phyloP scores from a whole-genome alignment of 1,284 basidiomycete genomes.

The Rhodofomes roseus region DNA sequence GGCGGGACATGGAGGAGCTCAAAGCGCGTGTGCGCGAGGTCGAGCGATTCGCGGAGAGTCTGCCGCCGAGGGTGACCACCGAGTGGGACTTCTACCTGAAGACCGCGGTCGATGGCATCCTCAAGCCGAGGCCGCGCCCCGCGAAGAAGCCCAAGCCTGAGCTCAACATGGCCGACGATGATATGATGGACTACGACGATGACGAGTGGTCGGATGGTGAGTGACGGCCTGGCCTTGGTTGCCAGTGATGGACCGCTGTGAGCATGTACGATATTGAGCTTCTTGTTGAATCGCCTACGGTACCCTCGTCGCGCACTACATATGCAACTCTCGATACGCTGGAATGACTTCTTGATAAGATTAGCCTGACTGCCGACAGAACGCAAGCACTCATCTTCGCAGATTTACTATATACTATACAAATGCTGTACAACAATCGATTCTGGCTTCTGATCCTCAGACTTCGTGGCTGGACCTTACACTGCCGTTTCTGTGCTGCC shows the following conservation, averaged over 20 bases:
- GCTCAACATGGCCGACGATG: conserved; percentile 3
- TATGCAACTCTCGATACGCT: neutral
- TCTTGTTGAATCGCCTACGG: too few species aligned
- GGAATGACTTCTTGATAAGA: neutral
- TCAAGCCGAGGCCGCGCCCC: conserved; percentile 14
- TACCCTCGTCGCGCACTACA: too few species aligned
- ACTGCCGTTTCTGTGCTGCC: neutral
- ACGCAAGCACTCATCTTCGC: neutral
- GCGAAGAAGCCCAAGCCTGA: conserved; percentile 19
- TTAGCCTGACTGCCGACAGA: neutral
- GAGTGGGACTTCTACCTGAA: conserved; percentile 21
- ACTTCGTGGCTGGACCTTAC: neutral
- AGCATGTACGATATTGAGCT: too few species aligned
- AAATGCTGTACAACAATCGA: neutral
- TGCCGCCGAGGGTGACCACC: conserved; percentile 13
- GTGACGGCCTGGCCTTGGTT: neutral
- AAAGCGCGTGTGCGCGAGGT: neutral
- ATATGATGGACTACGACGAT: neutral
- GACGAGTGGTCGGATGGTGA: neutral
- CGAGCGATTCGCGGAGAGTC: neutral
- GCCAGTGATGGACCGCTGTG: too few species aligned
- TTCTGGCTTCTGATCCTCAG: neutral
- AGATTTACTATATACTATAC: neutral
- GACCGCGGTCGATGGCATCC: conserved; percentile 23
- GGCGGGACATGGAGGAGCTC: conserved; percentile 1